A percentile compares a stretch with the other conserved stretches of the same genome.
phyloP scores from a whole-genome alignment of 83 land plant species.

The Larix sibirica region DNA sequence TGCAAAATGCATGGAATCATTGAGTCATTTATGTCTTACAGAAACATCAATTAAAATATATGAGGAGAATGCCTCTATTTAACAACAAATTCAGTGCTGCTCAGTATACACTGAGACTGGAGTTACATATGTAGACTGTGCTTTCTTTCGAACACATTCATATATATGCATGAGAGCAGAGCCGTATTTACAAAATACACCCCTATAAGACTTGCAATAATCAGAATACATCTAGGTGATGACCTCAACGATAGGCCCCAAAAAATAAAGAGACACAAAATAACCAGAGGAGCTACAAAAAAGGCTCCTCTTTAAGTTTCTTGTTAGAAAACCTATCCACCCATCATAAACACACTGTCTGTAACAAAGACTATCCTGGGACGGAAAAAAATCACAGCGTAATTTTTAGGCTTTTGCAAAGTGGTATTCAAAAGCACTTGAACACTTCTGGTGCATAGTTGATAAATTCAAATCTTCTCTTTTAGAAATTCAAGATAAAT shows the following conservation, averaged over 20 bases:
- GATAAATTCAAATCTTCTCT: background rate
- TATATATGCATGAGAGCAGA: slow-evolving; percentile 4
- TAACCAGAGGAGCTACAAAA: background rate
- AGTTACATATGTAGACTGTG: background rate
- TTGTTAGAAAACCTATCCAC: background rate
- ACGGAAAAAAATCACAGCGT: background rate
- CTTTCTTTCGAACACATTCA: background rate
- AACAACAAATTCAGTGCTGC: background rate
- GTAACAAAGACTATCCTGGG: background rate
- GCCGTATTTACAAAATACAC: slow-evolving; percentile 12
- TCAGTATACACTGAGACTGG: background rate
- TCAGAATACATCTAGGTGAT: background rate
- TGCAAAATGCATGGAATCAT: background rate
- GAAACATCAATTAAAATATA: too few relatives aligned
- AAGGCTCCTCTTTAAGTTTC: background rate
- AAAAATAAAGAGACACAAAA: background rate
- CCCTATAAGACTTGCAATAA: background rate
- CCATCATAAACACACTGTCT: background rate
- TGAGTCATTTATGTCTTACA: background rate
- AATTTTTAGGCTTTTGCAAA: background rate
- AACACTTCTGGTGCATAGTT: background rate
- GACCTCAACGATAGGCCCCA: background rate
- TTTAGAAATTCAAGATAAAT: background rate
- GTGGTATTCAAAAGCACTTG: slow-evolving; percentile 15
- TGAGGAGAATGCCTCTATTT: too few relatives aligned